These are phyloP conservation scores for Limonium bicolor DNA, from an alignment of 148 eudicot genomes.

Conservation along the genomic window DNA sequence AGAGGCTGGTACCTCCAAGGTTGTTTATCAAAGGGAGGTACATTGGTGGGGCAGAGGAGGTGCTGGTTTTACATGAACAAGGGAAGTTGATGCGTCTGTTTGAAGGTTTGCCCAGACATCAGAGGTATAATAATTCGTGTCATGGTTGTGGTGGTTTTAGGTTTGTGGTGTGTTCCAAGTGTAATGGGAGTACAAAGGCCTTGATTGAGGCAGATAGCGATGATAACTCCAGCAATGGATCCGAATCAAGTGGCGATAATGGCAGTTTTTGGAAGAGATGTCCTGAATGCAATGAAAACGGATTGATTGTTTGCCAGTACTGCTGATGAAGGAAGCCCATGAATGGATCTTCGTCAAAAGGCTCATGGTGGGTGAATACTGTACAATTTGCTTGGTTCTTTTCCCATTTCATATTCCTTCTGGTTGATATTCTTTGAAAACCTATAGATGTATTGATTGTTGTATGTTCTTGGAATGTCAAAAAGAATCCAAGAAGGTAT, in stretches of 20 bases:
- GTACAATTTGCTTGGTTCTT: no score
- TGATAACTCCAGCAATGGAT: not conserved
- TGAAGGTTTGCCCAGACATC: constrained; percentile 34
- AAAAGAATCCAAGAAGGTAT: no score
- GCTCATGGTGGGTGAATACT: no score
- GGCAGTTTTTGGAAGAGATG: constrained; percentile 20
- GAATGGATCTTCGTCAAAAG: no score
- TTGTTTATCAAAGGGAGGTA: constrained; percentile 63
- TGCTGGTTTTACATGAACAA: constrained; percentile 48
- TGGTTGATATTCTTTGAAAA: no score
- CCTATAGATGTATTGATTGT: no score
- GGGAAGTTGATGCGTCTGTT: constrained; percentile 45
- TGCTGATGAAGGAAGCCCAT: constrained; percentile 38
- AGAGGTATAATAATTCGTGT: constrained; percentile 36
- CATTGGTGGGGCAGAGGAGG: constrained; percentile 74
- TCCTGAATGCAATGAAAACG: constrained; percentile 80
- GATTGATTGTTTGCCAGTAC: constrained; percentile 61
- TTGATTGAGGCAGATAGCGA: constrained; percentile 3
- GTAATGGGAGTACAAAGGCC: constrained; percentile 63
- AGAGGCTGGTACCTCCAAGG: constrained; percentile 47
- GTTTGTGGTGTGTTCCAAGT: constrained; percentile 49
- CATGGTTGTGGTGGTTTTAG: constrained; percentile 53
- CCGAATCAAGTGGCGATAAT: not conserved
- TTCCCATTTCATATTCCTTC: no score
- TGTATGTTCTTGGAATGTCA: no score